Percentiles rank a stretch among this genome's conserved stretches.
phyloP scores from a whole-genome alignment of 2,329 filamentous ascomycete genomes.

The Chaetothyriales sp. region DNA sequence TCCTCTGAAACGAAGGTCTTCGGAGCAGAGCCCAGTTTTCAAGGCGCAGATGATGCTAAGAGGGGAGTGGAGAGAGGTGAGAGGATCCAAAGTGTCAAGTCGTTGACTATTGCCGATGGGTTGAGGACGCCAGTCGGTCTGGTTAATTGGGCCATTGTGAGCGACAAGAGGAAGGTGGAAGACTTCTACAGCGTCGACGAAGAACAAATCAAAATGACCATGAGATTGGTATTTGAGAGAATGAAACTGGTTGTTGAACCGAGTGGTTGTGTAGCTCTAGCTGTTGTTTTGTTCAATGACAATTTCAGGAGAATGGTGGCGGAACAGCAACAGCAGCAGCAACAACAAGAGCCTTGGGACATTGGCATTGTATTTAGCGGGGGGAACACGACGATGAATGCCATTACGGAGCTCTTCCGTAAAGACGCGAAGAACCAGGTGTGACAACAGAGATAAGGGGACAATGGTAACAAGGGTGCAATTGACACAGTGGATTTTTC shows the following conservation, averaged over 20 bases:
- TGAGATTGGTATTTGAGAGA: conserved; percentile 68
- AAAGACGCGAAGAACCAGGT: conserved; percentile 1
- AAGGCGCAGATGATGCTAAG: conserved; percentile 73
- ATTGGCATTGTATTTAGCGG: conserved; percentile 48
- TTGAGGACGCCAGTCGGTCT: conserved; percentile 68
- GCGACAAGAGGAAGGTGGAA: conserved; percentile 53
- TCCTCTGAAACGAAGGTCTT: conserved; percentile 60
- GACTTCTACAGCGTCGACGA: conserved; percentile 65
- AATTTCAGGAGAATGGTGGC: conserved; percentile 57
- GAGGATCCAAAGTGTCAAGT: conserved; percentile 55
- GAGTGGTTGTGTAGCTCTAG: conserved; percentile 69
- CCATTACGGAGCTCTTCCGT: conserved; percentile 42
- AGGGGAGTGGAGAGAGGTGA: conserved; percentile 45
- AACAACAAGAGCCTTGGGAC: conserved; percentile 61
- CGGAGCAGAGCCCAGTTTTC: conserved; percentile 68
- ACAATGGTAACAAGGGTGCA: no score
- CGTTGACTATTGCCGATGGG: conserved; percentile 77
- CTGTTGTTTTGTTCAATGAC: conserved; percentile 71
- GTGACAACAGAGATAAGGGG: no score
- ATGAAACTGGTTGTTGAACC: conserved; percentile 89
- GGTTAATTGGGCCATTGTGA: conserved; percentile 65
- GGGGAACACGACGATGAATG: conserved; percentile 53
- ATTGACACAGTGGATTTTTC: no score
- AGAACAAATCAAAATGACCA: conserved; percentile 62
- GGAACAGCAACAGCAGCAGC: conserved; percentile 43